A percentile compares a stretch with the other conserved stretches of the same genome.
phyloP scores from a whole-genome alignment of 306 rosid genomes.

The Citrullus mucosospermus region DNA sequence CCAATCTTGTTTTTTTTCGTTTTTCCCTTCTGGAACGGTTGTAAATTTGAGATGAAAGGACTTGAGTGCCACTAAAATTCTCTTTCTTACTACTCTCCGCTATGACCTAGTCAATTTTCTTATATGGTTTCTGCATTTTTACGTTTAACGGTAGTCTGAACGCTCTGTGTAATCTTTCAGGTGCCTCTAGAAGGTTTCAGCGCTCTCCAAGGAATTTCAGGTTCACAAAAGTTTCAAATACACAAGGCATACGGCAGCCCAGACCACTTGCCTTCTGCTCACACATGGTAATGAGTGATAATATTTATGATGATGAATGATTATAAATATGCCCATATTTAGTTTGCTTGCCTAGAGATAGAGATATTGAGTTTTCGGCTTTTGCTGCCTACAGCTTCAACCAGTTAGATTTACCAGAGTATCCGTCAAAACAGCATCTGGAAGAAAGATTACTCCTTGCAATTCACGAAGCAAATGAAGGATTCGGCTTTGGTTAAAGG shows the following conservation, averaged over 20 bases:
- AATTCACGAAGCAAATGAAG: slow-evolving; percentile 89
- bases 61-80: background rate
- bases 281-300: slow-evolving; percentile 56
- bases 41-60: background rate
- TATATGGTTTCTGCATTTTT: background rate
- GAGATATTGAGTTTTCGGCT: background rate
- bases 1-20: too few relatives aligned
- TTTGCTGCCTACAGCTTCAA: slow-evolving; percentile 62
- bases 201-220: slow-evolving; percentile 98
- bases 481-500: slow-evolving; percentile 84
- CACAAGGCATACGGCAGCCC: slow-evolving; percentile 98
- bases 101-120: background rate
- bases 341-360: background rate
- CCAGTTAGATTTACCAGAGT: slow-evolving; percentile 92
- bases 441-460: slow-evolving; percentile 89
- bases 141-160: background rate
- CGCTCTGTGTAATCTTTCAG: slow-evolving; percentile 25
- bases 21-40: background rate
- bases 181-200: slow-evolving; percentile 99
- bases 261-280: slow-evolving; percentile 97
- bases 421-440: slow-evolving; percentile 81
- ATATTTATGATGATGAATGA: background rate
- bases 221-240: slow-evolving; percentile 95
- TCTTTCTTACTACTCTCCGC: background rate
- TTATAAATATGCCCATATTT: background rate